These are phyloP conservation scores for Pholiota conissans DNA, from an alignment of 768 basidiomycete species.

Conservation along the genomic window DNA sequence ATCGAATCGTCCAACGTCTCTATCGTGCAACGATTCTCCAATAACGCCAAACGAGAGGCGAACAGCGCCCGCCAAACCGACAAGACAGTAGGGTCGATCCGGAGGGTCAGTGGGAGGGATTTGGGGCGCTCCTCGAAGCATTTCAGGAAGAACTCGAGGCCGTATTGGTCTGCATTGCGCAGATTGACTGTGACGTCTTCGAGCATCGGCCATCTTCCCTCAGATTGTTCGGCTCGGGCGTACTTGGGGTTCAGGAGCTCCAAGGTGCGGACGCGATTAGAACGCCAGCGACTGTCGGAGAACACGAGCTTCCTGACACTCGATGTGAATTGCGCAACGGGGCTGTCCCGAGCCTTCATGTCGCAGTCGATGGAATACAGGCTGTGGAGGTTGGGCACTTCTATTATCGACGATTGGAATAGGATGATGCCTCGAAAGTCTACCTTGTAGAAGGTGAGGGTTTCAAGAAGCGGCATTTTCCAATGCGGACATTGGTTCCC, in stretches of 20 bases:
- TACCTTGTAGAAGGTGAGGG: conserved; percentile 12
- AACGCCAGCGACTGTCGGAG: background rate
- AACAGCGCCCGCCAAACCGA: background rate
- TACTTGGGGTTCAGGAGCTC: background rate
- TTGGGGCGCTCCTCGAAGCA: background rate
- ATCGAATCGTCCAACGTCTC: background rate
- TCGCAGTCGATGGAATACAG: conserved; percentile 8
- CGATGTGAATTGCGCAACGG: background rate
- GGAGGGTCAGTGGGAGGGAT: background rate
- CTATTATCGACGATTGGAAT: background rate
- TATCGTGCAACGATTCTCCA: background rate
- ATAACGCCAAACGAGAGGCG: background rate
- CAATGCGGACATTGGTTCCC: conserved; percentile 9
- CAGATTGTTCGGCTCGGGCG: too few species aligned
- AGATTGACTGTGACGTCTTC: conserved; percentile 9
- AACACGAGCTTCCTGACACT: conserved; percentile 5
- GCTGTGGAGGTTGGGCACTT: conserved; percentile 11
- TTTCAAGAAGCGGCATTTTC: conserved; percentile 19
- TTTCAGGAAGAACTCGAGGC: background rate
- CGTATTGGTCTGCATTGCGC: background rate
- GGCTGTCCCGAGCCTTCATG: background rate
- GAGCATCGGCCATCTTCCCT: conserved; percentile 5
- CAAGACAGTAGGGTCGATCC: background rate
- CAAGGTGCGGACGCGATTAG: too few species aligned
- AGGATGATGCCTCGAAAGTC: background rate